Conservation (phyloP, 75 land plant species). For the Pinus tabuliformis region DNA sequence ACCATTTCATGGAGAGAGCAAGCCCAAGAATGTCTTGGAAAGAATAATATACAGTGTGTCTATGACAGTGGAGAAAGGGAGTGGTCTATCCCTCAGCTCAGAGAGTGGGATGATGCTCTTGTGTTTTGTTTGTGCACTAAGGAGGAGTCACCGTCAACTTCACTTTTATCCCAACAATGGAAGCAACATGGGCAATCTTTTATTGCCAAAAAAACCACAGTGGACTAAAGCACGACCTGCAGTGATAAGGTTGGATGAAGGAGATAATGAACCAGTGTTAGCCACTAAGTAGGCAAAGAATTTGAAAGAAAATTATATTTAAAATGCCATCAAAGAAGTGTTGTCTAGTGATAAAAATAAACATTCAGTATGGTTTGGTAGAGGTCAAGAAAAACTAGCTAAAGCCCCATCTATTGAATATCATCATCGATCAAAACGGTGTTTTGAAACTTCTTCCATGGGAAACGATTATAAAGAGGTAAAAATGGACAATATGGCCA, state of each 20-base stretch:
- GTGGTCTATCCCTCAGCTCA: conserved; percentile 10
- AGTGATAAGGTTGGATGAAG: conserved; percentile 81
- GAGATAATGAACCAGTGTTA: conserved; percentile 25
- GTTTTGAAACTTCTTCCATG: conserved; percentile 6
- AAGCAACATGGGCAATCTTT: conserved; percentile 74
- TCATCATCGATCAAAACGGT: conserved; percentile 16
- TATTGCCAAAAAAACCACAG: conserved; percentile 39
- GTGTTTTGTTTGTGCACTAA: conserved; percentile 10
- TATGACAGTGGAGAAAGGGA: too few species aligned
- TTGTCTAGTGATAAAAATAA: conserved; percentile 44
- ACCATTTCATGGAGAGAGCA: too few species aligned
- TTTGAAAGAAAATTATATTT: conserved; percentile 46
- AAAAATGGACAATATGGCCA: conserved; percentile 2
- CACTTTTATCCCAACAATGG: conserved; percentile 75
- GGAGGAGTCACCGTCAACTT: conserved; percentile 50
- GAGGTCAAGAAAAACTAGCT: conserved; percentile 13
- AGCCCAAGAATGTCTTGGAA: too few species aligned
- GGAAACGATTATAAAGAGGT: conserved; percentile 8
- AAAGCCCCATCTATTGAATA: conserved; percentile 15
- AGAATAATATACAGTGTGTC: too few species aligned
- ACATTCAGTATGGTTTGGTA: conserved; percentile 14
- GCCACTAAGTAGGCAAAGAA: conserved; percentile 26
- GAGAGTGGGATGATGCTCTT: conserved; percentile 32
- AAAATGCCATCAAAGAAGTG: conserved; percentile 71
- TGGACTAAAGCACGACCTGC: conserved; percentile 68